Conservation (phyloP, 1,284 basidiomycete genomes). For the Hymenochaete sp. region DNA sequence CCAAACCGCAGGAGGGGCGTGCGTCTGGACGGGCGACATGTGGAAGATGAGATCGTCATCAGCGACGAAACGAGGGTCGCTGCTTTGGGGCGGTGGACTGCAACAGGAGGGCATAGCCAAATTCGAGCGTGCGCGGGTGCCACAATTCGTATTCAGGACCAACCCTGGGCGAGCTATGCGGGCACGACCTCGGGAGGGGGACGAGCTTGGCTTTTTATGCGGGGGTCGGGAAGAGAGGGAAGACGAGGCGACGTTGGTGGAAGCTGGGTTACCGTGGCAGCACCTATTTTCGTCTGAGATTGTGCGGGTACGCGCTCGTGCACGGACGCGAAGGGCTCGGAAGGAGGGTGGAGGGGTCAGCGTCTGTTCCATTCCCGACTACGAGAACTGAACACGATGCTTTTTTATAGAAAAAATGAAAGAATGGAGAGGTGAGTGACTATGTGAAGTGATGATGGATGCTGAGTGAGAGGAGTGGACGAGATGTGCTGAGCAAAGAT, state of each 20-base stretch:
- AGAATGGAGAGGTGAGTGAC: too few species aligned
- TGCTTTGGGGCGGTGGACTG: neutral
- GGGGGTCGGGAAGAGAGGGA: too few species aligned
- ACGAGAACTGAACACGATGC: too few species aligned
- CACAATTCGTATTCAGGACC: slow-evolving; percentile 3
- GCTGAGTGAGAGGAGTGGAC: too few species aligned
- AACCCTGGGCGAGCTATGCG: slow-evolving; percentile 5
- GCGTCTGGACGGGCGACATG: slow-evolving; percentile 18
- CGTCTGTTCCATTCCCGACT: slow-evolving; percentile 16
- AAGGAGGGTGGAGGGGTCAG: slow-evolving; percentile 17
- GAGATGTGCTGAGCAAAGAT: too few species aligned
- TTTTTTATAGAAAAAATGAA: too few species aligned
- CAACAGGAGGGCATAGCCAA: slow-evolving; percentile 8
- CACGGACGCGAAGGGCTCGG: slow-evolving; percentile 14
- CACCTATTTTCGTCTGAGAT: slow-evolving; percentile 10
- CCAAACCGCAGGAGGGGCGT: slow-evolving; percentile 7
- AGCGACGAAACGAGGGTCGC: neutral
- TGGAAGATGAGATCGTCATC: slow-evolving; percentile 19
- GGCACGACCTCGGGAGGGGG: slow-evolving; percentile 3
- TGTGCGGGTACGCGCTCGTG: slow-evolving; percentile 8
- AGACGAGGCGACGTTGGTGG: neutral
- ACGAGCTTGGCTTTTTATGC: neutral
- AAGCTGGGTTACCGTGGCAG: neutral
- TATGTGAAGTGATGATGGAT: too few species aligned
- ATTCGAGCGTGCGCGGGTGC: slow-evolving; percentile 1